Conservation (phyloP, 2,329 filamentous ascomycete genomes). For the Epicoccum nigrum region DNA sequence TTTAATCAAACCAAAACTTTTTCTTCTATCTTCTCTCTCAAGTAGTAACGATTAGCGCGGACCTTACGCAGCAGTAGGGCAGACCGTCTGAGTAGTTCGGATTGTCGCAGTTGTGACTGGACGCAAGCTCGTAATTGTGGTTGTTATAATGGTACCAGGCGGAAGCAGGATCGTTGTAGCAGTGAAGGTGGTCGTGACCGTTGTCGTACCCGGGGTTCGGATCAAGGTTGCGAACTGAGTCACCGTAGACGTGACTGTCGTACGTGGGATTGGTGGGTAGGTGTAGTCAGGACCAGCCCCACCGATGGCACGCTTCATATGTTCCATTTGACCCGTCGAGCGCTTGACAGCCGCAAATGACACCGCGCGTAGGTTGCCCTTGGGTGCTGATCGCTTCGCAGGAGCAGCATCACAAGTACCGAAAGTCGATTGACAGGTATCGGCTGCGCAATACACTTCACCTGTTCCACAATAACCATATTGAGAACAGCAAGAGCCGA, state of each 20-base stretch:
- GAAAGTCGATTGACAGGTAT: conserved; percentile 24
- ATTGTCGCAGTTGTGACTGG: neutral
- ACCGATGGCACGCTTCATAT: conserved; percentile 13
- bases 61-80: neutral
- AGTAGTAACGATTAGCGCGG: too few species aligned
- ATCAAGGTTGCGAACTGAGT: conserved; percentile 9
- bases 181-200: conserved; percentile 6
- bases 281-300: conserved; percentile 25
- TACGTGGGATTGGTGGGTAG: conserved; percentile 21
- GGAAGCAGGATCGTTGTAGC: neutral
- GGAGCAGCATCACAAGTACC: conserved; percentile 49
- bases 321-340: neutral
- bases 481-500: conserved; percentile 14
- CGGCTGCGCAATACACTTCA: conserved; percentile 5
- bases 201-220: neutral
- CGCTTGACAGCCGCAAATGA: conserved; percentile 12
- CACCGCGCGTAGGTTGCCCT: conserved; percentile 18
- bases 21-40: too few species aligned
- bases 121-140: neutral
- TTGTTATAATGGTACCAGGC: conserved; percentile 4
- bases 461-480: conserved; percentile 4
- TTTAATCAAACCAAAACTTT: too few species aligned
- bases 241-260: conserved; percentile 10
- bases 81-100: neutral
- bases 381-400: conserved; percentile 25